phyloP scores from a whole-genome alignment of 108 stramenopile genomes.

The Nannochloropsis salina region DNA sequence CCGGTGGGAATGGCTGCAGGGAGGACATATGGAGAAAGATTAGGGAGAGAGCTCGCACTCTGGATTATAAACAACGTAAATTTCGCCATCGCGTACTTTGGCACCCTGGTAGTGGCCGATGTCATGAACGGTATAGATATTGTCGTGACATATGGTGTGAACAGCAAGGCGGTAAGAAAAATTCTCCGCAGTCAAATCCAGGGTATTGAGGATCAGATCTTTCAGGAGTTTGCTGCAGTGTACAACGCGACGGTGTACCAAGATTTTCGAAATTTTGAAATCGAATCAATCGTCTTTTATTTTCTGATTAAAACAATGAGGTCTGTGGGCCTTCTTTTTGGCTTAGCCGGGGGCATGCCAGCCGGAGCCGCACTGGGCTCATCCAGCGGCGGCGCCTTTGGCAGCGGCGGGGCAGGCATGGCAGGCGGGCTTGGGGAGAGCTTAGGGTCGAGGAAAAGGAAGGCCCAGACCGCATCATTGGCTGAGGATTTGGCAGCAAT shows the following conservation, averaged over 20 bases:
- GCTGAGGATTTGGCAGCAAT: not conserved
- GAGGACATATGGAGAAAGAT: not conserved
- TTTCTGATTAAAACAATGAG: not conserved
- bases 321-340: not conserved
- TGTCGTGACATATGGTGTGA: not conserved
- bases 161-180: not conserved
- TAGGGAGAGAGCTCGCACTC: not conserved
- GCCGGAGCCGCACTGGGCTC: not conserved
- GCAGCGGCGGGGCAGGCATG: not conserved
- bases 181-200: not conserved
- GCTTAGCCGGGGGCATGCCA: not conserved
- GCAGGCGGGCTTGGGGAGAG: not conserved
- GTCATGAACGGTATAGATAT: not conserved
- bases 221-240: not conserved
- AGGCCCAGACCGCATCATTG: not conserved
- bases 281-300: not conserved
- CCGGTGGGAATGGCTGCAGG: not conserved
- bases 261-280: not conserved
- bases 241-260: not conserved
- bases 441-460: not conserved
- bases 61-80: not conserved
- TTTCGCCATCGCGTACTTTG: not conserved
- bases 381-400: not conserved
- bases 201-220: not conserved
- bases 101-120: not conserved